Evolutionary conservation across 2,329 filamentous ascomycete species (phyloP), one percentile per base, ranked within the genome.

Genomic region (Stagonosporopsis rhizophila): DNA sequence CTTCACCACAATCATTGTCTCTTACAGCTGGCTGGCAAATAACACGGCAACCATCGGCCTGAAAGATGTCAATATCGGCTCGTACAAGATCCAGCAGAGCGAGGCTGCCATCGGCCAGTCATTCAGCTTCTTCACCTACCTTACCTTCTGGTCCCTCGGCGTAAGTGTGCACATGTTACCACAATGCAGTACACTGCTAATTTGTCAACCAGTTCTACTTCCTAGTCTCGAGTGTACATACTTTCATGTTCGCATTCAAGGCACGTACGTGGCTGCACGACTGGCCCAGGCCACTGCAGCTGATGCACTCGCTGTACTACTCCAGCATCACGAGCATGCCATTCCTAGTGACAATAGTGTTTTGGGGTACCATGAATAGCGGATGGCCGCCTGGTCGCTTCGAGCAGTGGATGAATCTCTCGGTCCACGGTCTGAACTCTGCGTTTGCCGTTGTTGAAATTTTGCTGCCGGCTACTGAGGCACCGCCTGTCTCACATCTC

Each of bases 61-160:
- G 22, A 66, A 69, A 52, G 67, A 70, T 44, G 62, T 70, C 20
- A 68, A 70, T 38, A 67, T 70, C 23, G 52, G 44, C 9, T 61
- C 63, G 30, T 86, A 88, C 80, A 83, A 84, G 68, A 84, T 92
- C 67, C 80, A 83, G 66, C 69, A 74, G 19, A 85, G 79, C 59
- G 89, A 84, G 79, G 76, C 82, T 51, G 86, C 86, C 69, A 77
- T 81, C 15, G 78, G 80, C 44, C 75, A 81, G 48, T 82, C 82
- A 38, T 94, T 94, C 79, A 89, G 86, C 69, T 95, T 86, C 81
- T 95, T 95, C 79, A 95, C 91, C 30, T 82, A 87, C 70, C 80
- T 94, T 44, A 90, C 89, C 14, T 94, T 87, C 82, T 94, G 89
- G 89, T 90, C 89, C 2, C 77, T 93, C 17, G 86, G 84, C 34